phyloP scores from a whole-genome alignment of 805 yeast species.

The Ogataea trehalophila region DNA sequence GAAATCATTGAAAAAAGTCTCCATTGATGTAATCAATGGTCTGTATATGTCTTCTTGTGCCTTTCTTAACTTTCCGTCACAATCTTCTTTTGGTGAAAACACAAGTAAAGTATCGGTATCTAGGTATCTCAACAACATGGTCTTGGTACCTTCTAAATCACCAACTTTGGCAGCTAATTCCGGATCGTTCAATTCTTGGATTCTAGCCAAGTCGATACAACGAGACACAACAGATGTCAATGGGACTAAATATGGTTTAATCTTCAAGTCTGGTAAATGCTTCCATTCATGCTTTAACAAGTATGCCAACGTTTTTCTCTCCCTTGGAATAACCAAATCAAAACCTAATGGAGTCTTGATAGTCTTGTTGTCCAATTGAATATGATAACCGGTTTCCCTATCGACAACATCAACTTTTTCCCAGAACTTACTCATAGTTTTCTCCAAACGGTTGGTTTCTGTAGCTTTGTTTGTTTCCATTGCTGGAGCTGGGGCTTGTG shows the following conservation, averaged over 20 bases:
- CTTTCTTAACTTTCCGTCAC: constrained; percentile 72
- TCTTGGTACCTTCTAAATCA: constrained; percentile 49
- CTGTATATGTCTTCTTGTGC: constrained; percentile 76
- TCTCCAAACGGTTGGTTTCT: constrained; percentile 66
- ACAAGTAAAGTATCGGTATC: constrained; percentile 94
- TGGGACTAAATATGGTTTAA: constrained; percentile 78
- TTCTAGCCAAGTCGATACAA: constrained; percentile 66
- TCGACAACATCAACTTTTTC: constrained; percentile 50
- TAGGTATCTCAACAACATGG: constrained; percentile 68
- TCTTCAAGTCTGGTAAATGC: constrained; percentile 55
- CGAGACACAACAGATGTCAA: constrained; percentile 84
- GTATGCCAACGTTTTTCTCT: constrained; percentile 60
- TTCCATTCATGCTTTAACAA: constrained; percentile 87
- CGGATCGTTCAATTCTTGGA: constrained; percentile 35
- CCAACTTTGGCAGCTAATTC: constrained; percentile 60
- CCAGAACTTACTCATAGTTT: constrained; percentile 77
- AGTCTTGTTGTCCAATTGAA: constrained; percentile 71
- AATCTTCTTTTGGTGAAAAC: constrained; percentile 75
- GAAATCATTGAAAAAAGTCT: constrained; percentile 46
- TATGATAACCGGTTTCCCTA: constrained; percentile 35
- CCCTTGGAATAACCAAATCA: constrained; percentile 56
- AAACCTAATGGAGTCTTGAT: constrained; percentile 82
- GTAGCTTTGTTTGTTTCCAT: constrained; percentile 47
- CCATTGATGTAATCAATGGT: constrained; percentile 69
- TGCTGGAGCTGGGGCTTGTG: constrained; percentile 4